These are phyloP conservation scores for Dactylellina cionopaga DNA, from an alignment of 2,329 filamentous ascomycete genomes.

Conservation along the genomic window DNA sequence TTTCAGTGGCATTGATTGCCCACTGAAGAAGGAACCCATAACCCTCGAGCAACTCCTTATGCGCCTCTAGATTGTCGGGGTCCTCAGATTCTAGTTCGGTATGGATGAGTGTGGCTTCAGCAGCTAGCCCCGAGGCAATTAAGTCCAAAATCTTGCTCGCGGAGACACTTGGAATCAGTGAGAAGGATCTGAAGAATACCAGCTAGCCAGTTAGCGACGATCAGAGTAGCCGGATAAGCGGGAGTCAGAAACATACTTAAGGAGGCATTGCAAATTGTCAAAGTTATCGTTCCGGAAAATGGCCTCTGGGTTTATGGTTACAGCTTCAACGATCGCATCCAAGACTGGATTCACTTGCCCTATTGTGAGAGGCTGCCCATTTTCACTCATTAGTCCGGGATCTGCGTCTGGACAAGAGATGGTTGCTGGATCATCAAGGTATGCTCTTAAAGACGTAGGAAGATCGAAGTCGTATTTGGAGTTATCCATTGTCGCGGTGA, in stretches of 20 bases:
- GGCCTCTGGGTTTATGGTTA: constrained; percentile 90
- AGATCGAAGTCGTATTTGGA: constrained; percentile 78
- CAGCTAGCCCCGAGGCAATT: constrained; percentile 82
- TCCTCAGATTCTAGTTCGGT: constrained; percentile 91
- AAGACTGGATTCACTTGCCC: constrained; percentile 83
- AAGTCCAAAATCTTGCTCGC: constrained; percentile 94
- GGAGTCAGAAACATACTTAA: constrained; percentile 75
- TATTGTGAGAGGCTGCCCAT: constrained; percentile 85
- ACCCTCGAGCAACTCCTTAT: constrained; percentile 91
- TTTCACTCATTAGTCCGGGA: constrained; percentile 77
- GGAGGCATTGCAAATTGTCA: constrained; percentile 91
- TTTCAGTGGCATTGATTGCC: constrained; percentile 93
- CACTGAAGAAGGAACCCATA: constrained; percentile 95
- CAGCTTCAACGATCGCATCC: constrained; percentile 89
- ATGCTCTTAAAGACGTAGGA: constrained; percentile 94
- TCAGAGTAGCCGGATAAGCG: background rate
- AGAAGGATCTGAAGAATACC: constrained; percentile 73
- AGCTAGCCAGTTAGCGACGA: background rate
- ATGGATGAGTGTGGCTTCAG: constrained; percentile 85
- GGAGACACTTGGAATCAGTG: constrained; percentile 79
- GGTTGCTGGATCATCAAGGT: constrained; percentile 88
- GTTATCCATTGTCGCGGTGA: background rate
- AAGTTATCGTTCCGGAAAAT: constrained; percentile 81
- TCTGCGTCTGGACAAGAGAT: constrained; percentile 89
- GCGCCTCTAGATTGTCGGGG: constrained; percentile 83